A percentile compares a stretch with the other conserved stretches of the same genome.
Conservation (phyloP, 2,329 filamentous ascomycete genomes). For the Dryadomyces sulphureus region DNA sequence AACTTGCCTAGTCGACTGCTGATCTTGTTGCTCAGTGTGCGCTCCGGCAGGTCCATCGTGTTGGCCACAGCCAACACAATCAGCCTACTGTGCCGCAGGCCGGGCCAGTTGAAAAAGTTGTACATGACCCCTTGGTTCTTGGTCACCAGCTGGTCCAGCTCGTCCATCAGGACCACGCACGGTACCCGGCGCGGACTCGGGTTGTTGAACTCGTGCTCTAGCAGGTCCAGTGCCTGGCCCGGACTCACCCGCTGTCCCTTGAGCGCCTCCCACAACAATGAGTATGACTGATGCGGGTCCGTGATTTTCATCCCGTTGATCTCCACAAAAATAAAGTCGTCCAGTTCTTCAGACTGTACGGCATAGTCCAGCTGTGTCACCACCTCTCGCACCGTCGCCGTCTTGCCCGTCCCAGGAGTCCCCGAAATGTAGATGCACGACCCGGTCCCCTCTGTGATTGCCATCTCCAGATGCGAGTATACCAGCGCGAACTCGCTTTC, state of each 20-base stretch:
- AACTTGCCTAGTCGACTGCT: constrained; percentile 60
- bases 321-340: constrained; percentile 98
- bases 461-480: constrained; percentile 84
- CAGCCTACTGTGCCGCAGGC: constrained; percentile 74
- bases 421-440: constrained; percentile 98
- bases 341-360: constrained; percentile 77
- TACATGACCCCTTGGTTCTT: constrained; percentile 99
- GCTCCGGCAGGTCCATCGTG: constrained; percentile 94
- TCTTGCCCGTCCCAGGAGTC: constrained; percentile 96
- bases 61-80: constrained; percentile 97
- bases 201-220: constrained; percentile 85
- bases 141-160: constrained; percentile 92
- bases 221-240: constrained; percentile 74
- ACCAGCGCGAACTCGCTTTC: constrained; percentile 85
- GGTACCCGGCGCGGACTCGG: constrained; percentile 83
- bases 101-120: constrained; percentile 99
- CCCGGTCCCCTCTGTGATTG: constrained; percentile 84
- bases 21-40: constrained; percentile 96
- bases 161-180: constrained; percentile 96
- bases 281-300: constrained; percentile 92
- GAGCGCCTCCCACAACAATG: constrained; percentile 87
- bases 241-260: constrained; percentile 88
- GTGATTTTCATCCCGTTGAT: constrained; percentile 99
- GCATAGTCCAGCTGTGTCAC: constrained; percentile 78
- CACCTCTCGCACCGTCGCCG: constrained; percentile 90